phyloP scores from a whole-genome alignment of 345 rosid species.

The Salix arbutifolia region DNA sequence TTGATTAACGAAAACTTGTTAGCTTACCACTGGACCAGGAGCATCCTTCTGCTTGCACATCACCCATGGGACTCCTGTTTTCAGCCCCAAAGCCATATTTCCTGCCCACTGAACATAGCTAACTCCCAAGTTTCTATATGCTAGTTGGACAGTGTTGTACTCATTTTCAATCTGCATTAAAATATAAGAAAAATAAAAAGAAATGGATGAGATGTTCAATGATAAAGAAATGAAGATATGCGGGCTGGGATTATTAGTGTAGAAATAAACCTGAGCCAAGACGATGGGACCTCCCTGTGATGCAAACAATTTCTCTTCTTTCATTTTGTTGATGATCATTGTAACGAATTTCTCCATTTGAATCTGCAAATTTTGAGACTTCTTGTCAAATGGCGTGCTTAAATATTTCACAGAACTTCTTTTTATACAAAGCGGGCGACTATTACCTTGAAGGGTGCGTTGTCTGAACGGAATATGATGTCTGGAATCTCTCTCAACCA shows the following conservation, averaged over 20 bases:
- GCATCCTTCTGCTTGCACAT: constrained; percentile 93
- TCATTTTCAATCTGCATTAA: constrained; percentile 78
- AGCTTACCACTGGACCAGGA: constrained; percentile 68
- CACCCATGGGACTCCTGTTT: constrained; percentile 83
- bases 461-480: constrained; percentile 71
- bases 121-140: constrained; percentile 55
- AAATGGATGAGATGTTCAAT: neutral
- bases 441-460: constrained; percentile 72
- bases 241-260: neutral
- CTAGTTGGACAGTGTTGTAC: constrained; percentile 63
- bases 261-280: constrained; percentile 48
- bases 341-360: constrained; percentile 54
- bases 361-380: constrained; percentile 27
- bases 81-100: constrained; percentile 44
- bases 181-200: neutral
- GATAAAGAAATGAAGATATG: neutral
- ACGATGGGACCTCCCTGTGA: constrained; percentile 80
- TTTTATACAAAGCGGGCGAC: neutral
- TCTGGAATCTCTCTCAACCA: constrained; percentile 77
- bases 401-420: no score
- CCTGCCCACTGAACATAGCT: constrained; percentile 74
- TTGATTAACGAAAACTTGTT: neutral
- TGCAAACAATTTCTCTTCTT: constrained; percentile 51
- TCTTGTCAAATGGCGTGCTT: neutral
- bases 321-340: constrained; percentile 38